phyloP scores from a whole-genome alignment of 768 basidiomycete genomes.

The Boletus eberwhitei region DNA sequence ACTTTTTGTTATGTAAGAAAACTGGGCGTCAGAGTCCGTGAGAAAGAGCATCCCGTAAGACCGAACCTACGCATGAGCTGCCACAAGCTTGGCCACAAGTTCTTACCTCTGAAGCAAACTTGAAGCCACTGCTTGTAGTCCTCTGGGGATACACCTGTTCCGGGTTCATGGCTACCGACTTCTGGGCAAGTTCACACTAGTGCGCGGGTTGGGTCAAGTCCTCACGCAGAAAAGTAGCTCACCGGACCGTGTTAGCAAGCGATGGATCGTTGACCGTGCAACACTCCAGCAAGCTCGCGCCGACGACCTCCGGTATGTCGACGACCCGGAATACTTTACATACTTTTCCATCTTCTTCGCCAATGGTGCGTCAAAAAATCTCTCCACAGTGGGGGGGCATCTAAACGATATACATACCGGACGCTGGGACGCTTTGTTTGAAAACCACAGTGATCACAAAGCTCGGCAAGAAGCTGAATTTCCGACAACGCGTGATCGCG shows the following conservation, averaged over 20 bases:
- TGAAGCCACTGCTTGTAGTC: not conserved
- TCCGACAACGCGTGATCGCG: slow-evolving; percentile 89
- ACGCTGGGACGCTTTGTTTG: not conserved
- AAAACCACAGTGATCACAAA: slow-evolving; percentile 67
- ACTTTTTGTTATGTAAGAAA: not conserved
- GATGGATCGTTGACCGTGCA: slow-evolving; percentile 86
- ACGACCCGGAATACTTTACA: slow-evolving; percentile 71
- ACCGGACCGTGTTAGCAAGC: slow-evolving; percentile 54
- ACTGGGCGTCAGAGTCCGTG: not conserved
- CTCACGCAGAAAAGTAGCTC: slow-evolving; percentile 9
- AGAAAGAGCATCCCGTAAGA: not conserved
- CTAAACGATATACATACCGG: not conserved
- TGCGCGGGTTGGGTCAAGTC: slow-evolving; percentile 35
- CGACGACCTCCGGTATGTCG: slow-evolving; percentile 76
- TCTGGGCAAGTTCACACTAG: slow-evolving; percentile 92
- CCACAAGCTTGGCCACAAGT: too few relatives aligned
- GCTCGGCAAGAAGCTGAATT: slow-evolving; percentile 75
- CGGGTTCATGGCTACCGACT: slow-evolving; percentile 75
- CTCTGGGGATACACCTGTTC: not conserved
- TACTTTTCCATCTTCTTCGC: slow-evolving; percentile 88
- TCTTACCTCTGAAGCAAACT: not conserved
- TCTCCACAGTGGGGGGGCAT: not conserved
- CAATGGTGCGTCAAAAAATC: slow-evolving; percentile 49
- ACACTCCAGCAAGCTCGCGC: slow-evolving; percentile 70
- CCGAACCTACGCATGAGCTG: too few relatives aligned